Evolutionary conservation across 2,329 filamentous ascomycete genomes (phyloP), one percentile per base, ranked within the genome.

Genomic region (Chrysoporthe cubensis): DNA sequence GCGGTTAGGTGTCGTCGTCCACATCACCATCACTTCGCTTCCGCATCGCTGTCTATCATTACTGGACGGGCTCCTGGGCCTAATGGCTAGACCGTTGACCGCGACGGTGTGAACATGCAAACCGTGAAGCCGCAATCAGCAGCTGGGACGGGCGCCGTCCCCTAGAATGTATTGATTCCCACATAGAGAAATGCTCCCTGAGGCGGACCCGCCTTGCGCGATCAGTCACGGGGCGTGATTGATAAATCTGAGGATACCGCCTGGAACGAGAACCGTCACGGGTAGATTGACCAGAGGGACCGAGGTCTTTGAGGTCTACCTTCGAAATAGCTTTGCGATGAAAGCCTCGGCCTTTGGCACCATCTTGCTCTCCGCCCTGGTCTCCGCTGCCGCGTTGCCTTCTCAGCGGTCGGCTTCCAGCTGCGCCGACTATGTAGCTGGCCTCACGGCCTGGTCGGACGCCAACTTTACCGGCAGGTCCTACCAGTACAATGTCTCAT

Each of bases 401-500:
- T 68, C 48, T 42, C 44, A 7, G 14, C 42, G 58, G 13, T 52
- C 66, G 21, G 26, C 6, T 14, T 56, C 54, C 1, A 26, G 18
- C 40, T 69, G 67, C 50, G 26, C 44, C n/a, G 8, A 52, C 4
- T 50, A 50, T 52, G 46, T 62, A 4, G 56, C 54, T 2, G 67
- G 64, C 6, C 65, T 69, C n/a, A 69, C 64, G 0, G 64, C 16
- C 4, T 69, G 64, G 64, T 66, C 67, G 4, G 64, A 66, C 48
- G 67, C 67, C 46, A 64, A 69, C 61, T 69, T 69, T n/a, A 43
- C 46, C 9, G 67, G 67, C n/a, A 64, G 2, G 0, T 48, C 54
- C n/a, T n/a, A 61, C 2, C 67, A 66, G n/a, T 66, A 69, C 26
- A 66, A 66, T 48, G 64, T 69, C 37, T 60, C 67, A 2, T 63